Evolutionary conservation across 2,329 filamentous ascomycete genomes (phyloP).

Genomic region (Verticillium tricorpus): DNA sequence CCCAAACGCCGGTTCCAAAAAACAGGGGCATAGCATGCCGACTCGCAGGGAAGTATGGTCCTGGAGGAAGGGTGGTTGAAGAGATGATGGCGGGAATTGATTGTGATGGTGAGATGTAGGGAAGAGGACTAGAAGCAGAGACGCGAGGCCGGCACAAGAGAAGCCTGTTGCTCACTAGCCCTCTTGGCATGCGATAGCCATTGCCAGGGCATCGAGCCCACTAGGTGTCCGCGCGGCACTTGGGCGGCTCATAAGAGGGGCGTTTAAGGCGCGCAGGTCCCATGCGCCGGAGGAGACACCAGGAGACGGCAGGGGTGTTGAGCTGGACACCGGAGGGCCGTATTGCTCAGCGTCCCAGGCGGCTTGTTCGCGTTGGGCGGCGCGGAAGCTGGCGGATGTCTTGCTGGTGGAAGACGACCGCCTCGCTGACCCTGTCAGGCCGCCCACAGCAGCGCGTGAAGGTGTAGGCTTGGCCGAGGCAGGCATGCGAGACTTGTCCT

Average conservation of each 20-base stretch:
- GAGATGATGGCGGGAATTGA: neutral
- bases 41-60: neutral
- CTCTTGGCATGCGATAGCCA: constrained; percentile 50
- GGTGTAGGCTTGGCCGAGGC: constrained; percentile 15
- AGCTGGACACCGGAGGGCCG: constrained; percentile 20
- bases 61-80: neutral
- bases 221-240: constrained; percentile 37
- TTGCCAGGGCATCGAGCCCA: constrained; percentile 50
- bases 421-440: constrained; percentile 20
- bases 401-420: constrained; percentile 26
- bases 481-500: constrained; percentile 49
- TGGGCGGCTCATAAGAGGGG: constrained; percentile 41
- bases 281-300: constrained; percentile 28
- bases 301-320: constrained; percentile 30
- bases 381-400: constrained; percentile 20
- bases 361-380: constrained; percentile 22
- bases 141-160: neutral
- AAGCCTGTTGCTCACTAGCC: constrained; percentile 13
- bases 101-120: neutral
- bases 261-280: constrained; percentile 42
- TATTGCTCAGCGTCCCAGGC: constrained; percentile 40
- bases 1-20: neutral
- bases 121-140: neutral
- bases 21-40: neutral
- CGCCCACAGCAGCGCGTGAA: constrained; percentile 19